Evolutionary conservation across 176 grass and related monocot species (phyloP), one percentile per base, ranked within the genome.

Genomic region (Zoysia pacifica): DNA sequence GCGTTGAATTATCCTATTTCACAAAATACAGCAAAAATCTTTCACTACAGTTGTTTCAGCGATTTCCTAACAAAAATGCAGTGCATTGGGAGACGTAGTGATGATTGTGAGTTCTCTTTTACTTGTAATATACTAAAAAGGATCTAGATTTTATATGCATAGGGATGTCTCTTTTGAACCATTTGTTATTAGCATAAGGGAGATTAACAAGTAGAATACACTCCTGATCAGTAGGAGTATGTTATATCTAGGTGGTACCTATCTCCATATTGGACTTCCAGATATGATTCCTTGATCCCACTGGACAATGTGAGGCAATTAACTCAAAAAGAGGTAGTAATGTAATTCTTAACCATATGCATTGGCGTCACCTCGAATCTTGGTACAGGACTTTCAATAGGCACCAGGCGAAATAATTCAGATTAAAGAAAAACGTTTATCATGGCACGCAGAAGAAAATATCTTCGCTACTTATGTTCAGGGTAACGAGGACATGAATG

Each of bases 41-140:
- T 76, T 69, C 12, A 69, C 9, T 54, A 70, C 10, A 82, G 16
- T 56, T 77, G 7, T 35, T 64, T 48, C 15, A 58, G 12, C 48
- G 65, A 69, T 71, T 87, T 75, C 62, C 12, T 70, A 76, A 11
- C 13, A 65, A 14, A 51, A 53, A 9, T 72, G 47, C 18, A 77
- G 13, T 48, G 4, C 48, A 67, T 5, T 11, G 60, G 19, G 40
- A 72, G 19, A 43, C 56, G 15, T 53, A 47, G 19, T 56, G 38
- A 38, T 67, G n/a, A 6, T n/a, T 13, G 6, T 45, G 45, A 28
- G 11, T 87, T 83, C 37, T 67, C 19, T 52, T 9, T 18, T 10
- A 46, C 19, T 46, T 45, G 45, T 83, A 61, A 38, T 60, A 16
- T 48, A 68, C 79, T 39, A 19, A 35, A 39, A 60, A 60, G 4